Conservation (phyloP, 1,284 basidiomycete genomes). For the Microbotryomycetes sp. region DNA sequence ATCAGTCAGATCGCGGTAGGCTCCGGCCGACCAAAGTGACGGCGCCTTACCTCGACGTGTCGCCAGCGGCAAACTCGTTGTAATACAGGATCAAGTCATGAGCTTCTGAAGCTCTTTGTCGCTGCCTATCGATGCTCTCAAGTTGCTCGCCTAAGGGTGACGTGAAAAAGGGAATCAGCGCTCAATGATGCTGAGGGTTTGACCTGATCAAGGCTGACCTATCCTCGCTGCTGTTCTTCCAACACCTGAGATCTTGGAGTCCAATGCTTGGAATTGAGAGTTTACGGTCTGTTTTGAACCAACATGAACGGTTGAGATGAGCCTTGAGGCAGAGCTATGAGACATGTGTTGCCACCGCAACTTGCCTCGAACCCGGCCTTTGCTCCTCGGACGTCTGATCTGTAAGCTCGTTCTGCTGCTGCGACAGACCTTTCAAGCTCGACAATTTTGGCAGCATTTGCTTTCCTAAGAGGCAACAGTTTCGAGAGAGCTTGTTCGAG, state of each 20-base stretch:
- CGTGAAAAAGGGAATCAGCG: neutral
- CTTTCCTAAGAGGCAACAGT: constrained; percentile 73
- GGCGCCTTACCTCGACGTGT: constrained; percentile 52
- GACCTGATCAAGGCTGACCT: constrained; percentile 57
- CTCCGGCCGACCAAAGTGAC: neutral
- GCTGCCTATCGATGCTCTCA: constrained; percentile 85
- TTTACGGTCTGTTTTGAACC: constrained; percentile 18
- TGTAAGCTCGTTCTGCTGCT: constrained; percentile 86
- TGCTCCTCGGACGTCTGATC: constrained; percentile 83
- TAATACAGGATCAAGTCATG: constrained; percentile 94
- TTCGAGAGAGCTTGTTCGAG: constrained; percentile 86
- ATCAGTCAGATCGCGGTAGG: neutral
- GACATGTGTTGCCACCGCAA: constrained; percentile 1
- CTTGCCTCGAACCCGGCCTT: constrained; percentile 84
- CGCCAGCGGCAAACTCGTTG: constrained; percentile 81
- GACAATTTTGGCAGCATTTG: constrained; percentile 80
- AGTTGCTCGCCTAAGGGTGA: constrained; percentile 74
- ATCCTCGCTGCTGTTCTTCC: constrained; percentile 91
- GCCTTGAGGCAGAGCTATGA: neutral
- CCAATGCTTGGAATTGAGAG: constrained; percentile 44
- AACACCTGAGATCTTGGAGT: constrained; percentile 83
- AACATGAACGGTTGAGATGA: neutral
- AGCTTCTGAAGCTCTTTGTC: constrained; percentile 87
- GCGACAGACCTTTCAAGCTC: constrained; percentile 87
- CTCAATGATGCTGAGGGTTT: too few species aligned